Base-by-base conservation (phyloP, 495 filamentous ascomycete species). In the Aeminium ludgeri region DNA sequence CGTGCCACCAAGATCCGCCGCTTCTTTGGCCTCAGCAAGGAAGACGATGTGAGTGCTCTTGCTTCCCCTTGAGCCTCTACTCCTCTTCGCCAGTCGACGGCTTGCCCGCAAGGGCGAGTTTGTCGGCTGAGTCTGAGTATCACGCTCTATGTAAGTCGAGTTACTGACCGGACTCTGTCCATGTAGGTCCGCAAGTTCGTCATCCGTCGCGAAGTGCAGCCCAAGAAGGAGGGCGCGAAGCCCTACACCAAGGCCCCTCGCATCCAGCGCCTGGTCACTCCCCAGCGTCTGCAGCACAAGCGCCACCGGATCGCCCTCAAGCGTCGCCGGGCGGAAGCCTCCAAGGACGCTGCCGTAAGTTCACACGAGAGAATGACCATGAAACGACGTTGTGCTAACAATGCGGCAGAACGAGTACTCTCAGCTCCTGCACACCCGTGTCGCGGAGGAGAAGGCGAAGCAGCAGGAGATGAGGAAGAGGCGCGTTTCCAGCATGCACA, bases 201-300 rank as follows among this genome's bases (percentile, higher is more conserved):
- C 63, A 94, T 97, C 61, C 91, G 89, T 58, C 91, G 89, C 64
- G 91, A 94, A 62, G 78, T 97, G 61, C 70, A 80, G 64, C 81
- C 82, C 54, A 93, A 64, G 78, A 75, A 72, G 54, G 87, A 95
- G 73, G 86, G 83, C 72, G 86, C 86, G 76, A 79, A 80, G 69
- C 64, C 86, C 48, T 95, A 96, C 75, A 96, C 87, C 80, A 97
- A 97, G 78, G 89, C 89, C 59, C 87, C 89, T 59, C 83, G 81
- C 69, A 97, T 97, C 70, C 89, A 97, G 74, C 82, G 89, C 61
- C 82, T 97, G 56, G 82, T 97, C 56, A 97, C 89, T 65, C 91
- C 89, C 67, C 89, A 97, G 69, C 91, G 89, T 63, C 85, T 97
- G 55, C 89, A 97, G 73, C 89, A 87, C 79, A 96, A 96, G 82